phyloP scores from a whole-genome alignment of 768 basidiomycete species.

The Suillus ampliporus region DNA sequence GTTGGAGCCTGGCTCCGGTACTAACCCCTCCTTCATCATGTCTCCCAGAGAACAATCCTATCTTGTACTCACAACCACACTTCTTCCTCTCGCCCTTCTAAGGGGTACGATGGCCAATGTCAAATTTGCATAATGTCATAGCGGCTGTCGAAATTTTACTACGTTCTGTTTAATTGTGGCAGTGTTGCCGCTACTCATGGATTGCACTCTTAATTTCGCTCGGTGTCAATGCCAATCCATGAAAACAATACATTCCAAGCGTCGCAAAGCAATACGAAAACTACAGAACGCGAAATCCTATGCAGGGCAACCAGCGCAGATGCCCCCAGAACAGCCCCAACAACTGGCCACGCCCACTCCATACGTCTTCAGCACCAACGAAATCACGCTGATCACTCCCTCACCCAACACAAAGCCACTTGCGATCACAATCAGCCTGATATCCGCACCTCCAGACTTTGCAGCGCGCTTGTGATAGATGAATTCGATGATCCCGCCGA shows the following conservation, averaged over 20 bases:
- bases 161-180: too few species aligned
- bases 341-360: conserved; percentile 83
- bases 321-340: conserved; percentile 81
- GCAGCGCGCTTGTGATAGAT: conserved; percentile 60
- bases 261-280: conserved; percentile 1
- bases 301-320: conserved; percentile 71
- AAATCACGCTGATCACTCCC: conserved; percentile 85
- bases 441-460: conserved; percentile 59
- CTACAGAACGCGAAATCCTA: conserved; percentile 25
- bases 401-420: conserved; percentile 97
- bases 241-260: neutral
- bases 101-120: too few species aligned
- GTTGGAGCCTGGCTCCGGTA: too few species aligned
- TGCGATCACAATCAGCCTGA: conserved; percentile 84
- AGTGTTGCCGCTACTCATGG: too few species aligned
- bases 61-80: too few species aligned
- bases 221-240: too few species aligned
- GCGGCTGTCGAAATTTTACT: too few species aligned
- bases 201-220: too few species aligned
- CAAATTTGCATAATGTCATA: too few species aligned
- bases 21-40: too few species aligned
- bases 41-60: too few species aligned
- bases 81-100: too few species aligned
- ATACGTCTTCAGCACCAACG: conserved; percentile 72
- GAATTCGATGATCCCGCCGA: conserved; percentile 86